Base-by-base conservation (phyloP, 345 rosid species). In the Brassica juncea region DNA sequence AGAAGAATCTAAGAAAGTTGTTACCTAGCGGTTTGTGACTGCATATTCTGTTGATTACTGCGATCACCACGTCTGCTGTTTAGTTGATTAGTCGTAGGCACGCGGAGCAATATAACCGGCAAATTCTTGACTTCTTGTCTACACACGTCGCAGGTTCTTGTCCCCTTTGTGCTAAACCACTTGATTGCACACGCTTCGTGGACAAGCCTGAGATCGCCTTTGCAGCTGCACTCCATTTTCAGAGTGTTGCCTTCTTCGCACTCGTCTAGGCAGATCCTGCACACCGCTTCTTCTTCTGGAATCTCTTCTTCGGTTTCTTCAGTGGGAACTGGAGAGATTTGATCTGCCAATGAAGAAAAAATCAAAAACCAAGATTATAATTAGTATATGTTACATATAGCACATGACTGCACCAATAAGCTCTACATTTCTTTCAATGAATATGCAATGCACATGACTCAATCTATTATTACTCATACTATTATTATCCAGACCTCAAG, bases 211-310 rank as follows among this genome's bases (percentile, higher is more conserved):
- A 95, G 98, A 71, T 79, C 96, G 31, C 99, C 99, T 84, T 90
- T 95, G 89, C 98, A 95, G 80, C 96, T 87, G 84, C 99, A 95
- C 74, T 92, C 99, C 99, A 90, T 89, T 88, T 93, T 95, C 66
- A 95, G 88, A 30, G 96, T 92, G 80, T 91, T 95, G 74, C 85
- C 90, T 86, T 92, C 99, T 76, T 91, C 86, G 49, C 96, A 93
- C 67, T 49, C 88, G 63, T 93, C 98, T 0, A 89, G 82, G 85
- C 98, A 95, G 77, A 95, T 95, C 85, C 98, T 84, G 86, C 98
- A 91, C 60, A 89, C 90, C 3, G 98, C 99, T 82, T 95, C 97
- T 85, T 95, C 98, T 83, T 95, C 98, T 0, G 94, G 93, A 68
- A 95, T 95, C 84, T 95, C 97, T 87, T 93, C 98, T 66, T 93